Evolutionary conservation across 2,329 filamentous ascomycete species (phyloP).

Genomic region (Diaporthe sp.): DNA sequence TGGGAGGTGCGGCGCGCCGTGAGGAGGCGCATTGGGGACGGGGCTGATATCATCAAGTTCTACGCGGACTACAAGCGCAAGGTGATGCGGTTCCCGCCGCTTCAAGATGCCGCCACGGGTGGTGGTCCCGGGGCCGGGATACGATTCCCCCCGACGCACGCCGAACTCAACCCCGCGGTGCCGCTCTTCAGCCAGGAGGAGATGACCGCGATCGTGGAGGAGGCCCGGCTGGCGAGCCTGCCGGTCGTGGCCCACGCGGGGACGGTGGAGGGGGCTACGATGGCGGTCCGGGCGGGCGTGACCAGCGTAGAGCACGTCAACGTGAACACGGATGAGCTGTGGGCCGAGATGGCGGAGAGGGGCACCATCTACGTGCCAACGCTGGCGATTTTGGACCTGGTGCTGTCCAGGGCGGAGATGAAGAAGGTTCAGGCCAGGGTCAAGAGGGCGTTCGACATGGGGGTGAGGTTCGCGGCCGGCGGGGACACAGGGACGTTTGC

Average conservation of each 20-base stretch:
- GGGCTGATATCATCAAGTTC: conserved; percentile 64
- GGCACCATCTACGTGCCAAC: conserved; percentile 66
- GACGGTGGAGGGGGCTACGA: conserved; percentile 57
- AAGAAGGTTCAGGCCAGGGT: conserved; percentile 50
- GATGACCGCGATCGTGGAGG: conserved; percentile 63
- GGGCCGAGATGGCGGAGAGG: conserved; percentile 59
- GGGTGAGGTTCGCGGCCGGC: conserved; percentile 64
- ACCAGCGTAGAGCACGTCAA: conserved; percentile 62
- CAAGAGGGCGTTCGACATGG: conserved; percentile 59
- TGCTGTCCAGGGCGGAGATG: conserved; percentile 43
- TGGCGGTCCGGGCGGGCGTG: conserved; percentile 62
- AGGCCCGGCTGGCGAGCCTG: conserved; percentile 56
- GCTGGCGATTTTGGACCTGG: conserved; percentile 58
- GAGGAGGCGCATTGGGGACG: conserved; percentile 60
- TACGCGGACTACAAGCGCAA: conserved; percentile 64
- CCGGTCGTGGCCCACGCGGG: conserved; percentile 61
- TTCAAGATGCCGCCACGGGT: conserved; percentile 46
- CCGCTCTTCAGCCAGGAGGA: conserved; percentile 62
- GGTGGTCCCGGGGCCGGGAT: conserved; percentile 42
- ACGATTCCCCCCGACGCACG: conserved; percentile 52
- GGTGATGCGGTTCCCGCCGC: conserved; percentile 57
- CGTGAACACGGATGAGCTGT: conserved; percentile 54
- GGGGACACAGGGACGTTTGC: conserved; percentile 68
- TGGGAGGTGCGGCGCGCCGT: conserved; percentile 61
- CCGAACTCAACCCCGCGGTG: conserved; percentile 55